Percentiles rank a stretch among this genome's conserved stretches.
phyloP scores from a whole-genome alignment of 495 filamentous ascomycete genomes.

The Penicillium malachiteum region DNA sequence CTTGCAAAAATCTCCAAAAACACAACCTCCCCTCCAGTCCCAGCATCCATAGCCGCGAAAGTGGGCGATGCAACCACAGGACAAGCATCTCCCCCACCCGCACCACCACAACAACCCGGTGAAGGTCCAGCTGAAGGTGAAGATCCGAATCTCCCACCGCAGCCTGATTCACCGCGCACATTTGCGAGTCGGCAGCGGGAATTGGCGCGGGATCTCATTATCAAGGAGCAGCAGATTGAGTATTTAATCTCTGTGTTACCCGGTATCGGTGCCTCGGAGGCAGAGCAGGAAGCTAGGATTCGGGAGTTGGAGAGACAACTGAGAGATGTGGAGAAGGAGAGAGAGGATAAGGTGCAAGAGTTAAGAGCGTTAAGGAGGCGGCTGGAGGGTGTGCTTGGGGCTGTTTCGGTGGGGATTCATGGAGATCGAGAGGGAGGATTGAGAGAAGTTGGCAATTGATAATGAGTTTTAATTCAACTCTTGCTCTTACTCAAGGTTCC shows the following conservation, averaged over 20 bases:
- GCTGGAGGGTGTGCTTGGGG: conserved; percentile 61
- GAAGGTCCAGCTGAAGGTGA: conserved; percentile 12
- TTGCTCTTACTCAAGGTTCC: no score
- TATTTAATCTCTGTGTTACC: conserved; percentile 78
- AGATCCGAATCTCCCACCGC: conserved; percentile 37
- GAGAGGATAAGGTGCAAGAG: conserved; percentile 68
- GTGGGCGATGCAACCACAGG: conserved; percentile 17
- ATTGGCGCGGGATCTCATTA: conserved; percentile 80
- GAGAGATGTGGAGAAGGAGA: conserved; percentile 68
- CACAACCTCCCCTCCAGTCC: conserved; percentile 38
- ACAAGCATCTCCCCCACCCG: conserved; percentile 31
- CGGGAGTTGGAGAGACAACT: conserved; percentile 74
- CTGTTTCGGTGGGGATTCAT: conserved; percentile 41
- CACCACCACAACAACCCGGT: conserved; percentile 22
- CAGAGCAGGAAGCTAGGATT: conserved; percentile 75
- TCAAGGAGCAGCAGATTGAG: conserved; percentile 95
- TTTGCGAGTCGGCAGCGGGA: conserved; percentile 75
- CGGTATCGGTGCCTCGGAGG: conserved; percentile 80
- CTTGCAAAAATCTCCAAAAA: conserved; percentile 46
- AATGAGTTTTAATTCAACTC: not conserved
- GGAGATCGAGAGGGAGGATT: conserved; percentile 20
- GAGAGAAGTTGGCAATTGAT: not conserved
- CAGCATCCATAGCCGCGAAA: conserved; percentile 35
- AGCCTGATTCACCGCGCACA: conserved; percentile 59
- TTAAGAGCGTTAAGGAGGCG: conserved; percentile 63